Base-by-base conservation (phyloP, 129 eudicot species). In the Arctium minus region DNA sequence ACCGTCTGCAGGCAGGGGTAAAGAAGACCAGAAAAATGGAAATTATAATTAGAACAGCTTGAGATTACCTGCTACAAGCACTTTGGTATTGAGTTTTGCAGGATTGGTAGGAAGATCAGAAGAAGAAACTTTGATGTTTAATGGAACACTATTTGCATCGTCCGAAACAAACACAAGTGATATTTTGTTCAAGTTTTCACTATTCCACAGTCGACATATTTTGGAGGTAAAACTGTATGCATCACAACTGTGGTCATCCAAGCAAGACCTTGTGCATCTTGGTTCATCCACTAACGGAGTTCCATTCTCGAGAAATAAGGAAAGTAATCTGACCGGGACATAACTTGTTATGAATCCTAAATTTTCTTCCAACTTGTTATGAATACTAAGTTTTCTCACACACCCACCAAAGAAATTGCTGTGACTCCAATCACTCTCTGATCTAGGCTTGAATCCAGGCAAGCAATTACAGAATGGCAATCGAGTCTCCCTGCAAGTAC, bases 381-480 rank as follows among this genome's bases (percentile, higher is more conserved):
- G 27, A 22, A 22, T 22, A 22, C 27, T 22, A 22, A 22, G 27
- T 74, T 46, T 79, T 80, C 87, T 79, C 31, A 37, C 53, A 84
- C 94, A 90, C 67, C 89, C 91, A 36, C 83, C 80, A 4, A 81
- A 50, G 65, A 11, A 85, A 65, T n/a, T 42, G 6, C 82, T 72
- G 0, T 42, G 9, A 46, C 76, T 68, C 89, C 87, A 89, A 29
- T 83, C 68, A 22, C 27, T 44, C 10, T 8, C 48, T 29, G 72
- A 39, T 31, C 5, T 46, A 33, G 89, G 86, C 76, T 78, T 31
- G 9, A 78, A 91, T 6, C 85, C 94, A 3, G 73, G 60, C 84
- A 91, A 82, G 48, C 94, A 91, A 1, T 78, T 64, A 79, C 94
- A 88, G 17, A 12, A 38, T 27, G 81, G 84, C 3, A 76, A 33